Evolutionary conservation across 2,329 filamentous ascomycete genomes (phyloP).

Genomic region (Clonostachys rhizophaga): DNA sequence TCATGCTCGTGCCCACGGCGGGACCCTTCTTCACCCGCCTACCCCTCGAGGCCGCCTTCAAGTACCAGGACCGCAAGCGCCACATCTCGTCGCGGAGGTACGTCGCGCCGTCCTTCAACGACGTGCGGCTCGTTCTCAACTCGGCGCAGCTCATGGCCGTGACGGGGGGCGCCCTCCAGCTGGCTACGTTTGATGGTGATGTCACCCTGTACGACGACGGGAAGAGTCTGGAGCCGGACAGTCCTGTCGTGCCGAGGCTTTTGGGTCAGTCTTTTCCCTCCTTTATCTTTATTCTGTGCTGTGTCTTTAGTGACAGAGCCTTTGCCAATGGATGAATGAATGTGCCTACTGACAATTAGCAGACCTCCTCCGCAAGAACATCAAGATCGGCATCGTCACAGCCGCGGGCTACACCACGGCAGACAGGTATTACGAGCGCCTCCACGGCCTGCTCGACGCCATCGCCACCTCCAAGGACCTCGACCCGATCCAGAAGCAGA

Average conservation of each 20-base stretch:
- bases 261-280: conserved; percentile 28
- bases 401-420: conserved; percentile 92
- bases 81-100: conserved; percentile 89
- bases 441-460: conserved; percentile 82
- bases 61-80: conserved; percentile 79
- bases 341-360: neutral
- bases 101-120: conserved; percentile 95
- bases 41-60: conserved; percentile 84
- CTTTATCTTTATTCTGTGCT: too few relatives aligned
- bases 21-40: conserved; percentile 92
- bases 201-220: conserved; percentile 95
- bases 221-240: conserved; percentile 67
- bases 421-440: conserved; percentile 77
- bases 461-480: conserved; percentile 58
- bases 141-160: conserved; percentile 92
- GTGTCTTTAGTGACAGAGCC: too few relatives aligned
- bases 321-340: neutral
- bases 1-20: conserved; percentile 83
- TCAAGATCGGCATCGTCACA: conserved; percentile 91
- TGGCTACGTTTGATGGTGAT: conserved; percentile 96
- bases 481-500: conserved; percentile 64
- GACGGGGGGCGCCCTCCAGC: conserved; percentile 70
- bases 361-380: conserved; percentile 71
- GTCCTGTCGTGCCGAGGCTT: conserved; percentile 68
- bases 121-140: conserved; percentile 88